These are phyloP conservation scores for Apiospora marii DNA, from an alignment of 2,329 filamentous ascomycete genomes.

Conservation along the genomic window DNA sequence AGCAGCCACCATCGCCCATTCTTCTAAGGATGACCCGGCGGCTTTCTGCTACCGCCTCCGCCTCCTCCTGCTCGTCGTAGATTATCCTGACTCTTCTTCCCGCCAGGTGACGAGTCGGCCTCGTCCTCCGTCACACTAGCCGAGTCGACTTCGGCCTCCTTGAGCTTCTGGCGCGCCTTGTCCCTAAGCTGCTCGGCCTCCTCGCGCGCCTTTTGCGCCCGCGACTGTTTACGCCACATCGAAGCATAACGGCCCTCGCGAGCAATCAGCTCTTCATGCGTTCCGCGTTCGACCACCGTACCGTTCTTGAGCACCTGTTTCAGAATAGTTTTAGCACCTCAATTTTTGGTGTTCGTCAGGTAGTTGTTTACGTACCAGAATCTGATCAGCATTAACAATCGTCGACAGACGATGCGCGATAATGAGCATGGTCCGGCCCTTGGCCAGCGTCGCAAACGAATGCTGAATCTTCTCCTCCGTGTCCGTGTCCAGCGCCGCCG, in stretches of 20 bases:
- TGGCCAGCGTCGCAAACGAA: constrained; percentile 55
- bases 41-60: not conserved
- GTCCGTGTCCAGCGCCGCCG: constrained; percentile 71
- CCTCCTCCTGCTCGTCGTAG: not conserved
- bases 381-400: constrained; percentile 62
- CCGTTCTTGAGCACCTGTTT: constrained; percentile 53
- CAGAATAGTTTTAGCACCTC: not conserved
- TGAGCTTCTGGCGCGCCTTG: constrained; percentile 12
- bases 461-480: constrained; percentile 66
- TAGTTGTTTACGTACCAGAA: constrained; percentile 49
- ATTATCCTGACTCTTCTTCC: not conserved
- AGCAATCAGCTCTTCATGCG: constrained; percentile 55
- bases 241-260: constrained; percentile 56
- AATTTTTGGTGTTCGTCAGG: not conserved
- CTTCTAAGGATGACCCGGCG: constrained; percentile 2
- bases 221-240: constrained; percentile 62
- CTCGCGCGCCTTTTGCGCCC: constrained; percentile 46
- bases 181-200: constrained; percentile 23
- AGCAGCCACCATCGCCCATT: not conserved
- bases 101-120: not conserved
- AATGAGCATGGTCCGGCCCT: constrained; percentile 60
- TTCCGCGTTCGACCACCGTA: constrained; percentile 58
- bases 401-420: constrained; percentile 66
- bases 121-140: constrained; percentile 23
- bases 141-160: constrained; percentile 21